Evolutionary conservation across 768 basidiomycete genomes (phyloP), one percentile per base, ranked within the genome.

Genomic region (Boletus coccyginus): DNA sequence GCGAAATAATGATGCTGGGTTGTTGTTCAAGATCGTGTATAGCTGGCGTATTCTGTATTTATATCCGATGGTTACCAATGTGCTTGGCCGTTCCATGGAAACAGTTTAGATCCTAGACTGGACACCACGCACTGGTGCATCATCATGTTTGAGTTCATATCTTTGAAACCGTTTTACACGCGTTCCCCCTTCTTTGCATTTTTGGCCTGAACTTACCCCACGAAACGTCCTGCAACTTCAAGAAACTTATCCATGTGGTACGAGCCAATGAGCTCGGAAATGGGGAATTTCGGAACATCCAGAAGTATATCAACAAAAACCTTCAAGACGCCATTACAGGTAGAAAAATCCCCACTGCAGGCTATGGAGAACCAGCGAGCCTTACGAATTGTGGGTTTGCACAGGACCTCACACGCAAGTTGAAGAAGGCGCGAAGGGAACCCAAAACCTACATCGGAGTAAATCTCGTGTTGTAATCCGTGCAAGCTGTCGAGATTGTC

Each of bases 371-470:
- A 19, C 35, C 53, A 8, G 45, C 53, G 5, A 29, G 19, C 16
- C 42, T 57, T 46, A 62, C 55, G 12, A 59, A 46, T 48, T 62
- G 61, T 16, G 59, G 59, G 19, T 62, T 50, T 33, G 41, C 45
- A 9, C 50, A 61, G 45, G 59, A 64, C 36, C 54, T 59, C 17
- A 53, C 61, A 27, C 27, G 27, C 27, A 27, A 27, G 27, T 27
- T 27, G 31, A 43, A 39, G 36, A 62, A 56, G 56, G 5, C 27
- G 27, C 5, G 27, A 27, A 27, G 5, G 27, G 27, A 5, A 27
- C 27, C 27, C 27, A 27, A 27, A 27, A 27, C 27, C 27, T 27
- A 27, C 27, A 27, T 27, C 5, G 27, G 27, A 27, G 27, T 27
- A 27, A 27, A 27, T n/a, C n/a, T 27, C 27, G 2, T 5, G 27